Base-by-base conservation (phyloP, 345 rosid genomes). In the Hevea brasiliensis region DNA sequence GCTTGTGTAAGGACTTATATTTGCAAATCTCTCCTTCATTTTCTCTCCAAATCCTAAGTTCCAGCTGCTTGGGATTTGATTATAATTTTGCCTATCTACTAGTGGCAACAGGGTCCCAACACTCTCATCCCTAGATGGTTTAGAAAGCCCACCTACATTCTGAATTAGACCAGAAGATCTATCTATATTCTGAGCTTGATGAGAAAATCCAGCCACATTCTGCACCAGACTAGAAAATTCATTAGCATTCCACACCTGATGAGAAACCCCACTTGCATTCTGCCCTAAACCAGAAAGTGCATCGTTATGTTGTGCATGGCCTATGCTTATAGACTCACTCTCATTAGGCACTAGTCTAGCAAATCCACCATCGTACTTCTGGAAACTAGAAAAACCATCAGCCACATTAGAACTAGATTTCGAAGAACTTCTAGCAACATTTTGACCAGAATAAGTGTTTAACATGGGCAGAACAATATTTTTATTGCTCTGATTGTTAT, bases 371-470 rank as follows among this genome's bases (percentile, higher is more conserved):
- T 24, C 63, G 56, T 27, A 71, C 20, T 75, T 67, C 24, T 24
- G 24, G 20, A 64, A 23, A 53, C 66, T 45, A 68, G 77, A 71
- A 81, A 59, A 42, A 67, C 48, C 70, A 59, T 51, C 58, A 40
- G 71, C n/a, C n/a, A 32, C 27, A 51, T n/a, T 60, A 17, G 45
- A 45, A 60, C n/a, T 27, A 45, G 29, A 32, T 51, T 21, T 59
- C 48, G 60, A 27, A 48, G 27, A 27, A 76, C 71, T 68, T 61
- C 7, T 20, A 47, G 55, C 23, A 48, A 24, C 42, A 0, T 64
- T 76, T 65, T 64, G 75, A 48, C 62, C 68, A 72, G 24, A 9
- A 54, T 40, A 73, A 63, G 67, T 20, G 68, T 47, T 72, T 48
- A 57, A 51, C 37, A 62, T 62, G 32, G 77, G 77, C 72, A 21